Evolutionary conservation across 345 rosid genomes (phyloP), one percentile per base, ranked within the genome.

Genomic region (Erucastrum elatum): DNA sequence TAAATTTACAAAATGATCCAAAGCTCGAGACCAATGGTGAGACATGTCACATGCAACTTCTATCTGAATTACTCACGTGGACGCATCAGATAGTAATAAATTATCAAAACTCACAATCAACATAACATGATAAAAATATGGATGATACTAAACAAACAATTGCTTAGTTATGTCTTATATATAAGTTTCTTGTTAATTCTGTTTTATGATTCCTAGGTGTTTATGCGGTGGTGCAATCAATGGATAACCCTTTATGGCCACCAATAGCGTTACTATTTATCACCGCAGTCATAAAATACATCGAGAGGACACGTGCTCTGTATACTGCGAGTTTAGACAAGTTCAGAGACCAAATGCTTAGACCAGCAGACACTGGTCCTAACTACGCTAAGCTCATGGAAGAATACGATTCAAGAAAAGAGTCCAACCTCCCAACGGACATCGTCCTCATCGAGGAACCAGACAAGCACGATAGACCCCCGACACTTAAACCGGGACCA

Each of bases 271-370:
- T 77, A 0, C 53, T 86, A 64, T 77, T 88, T n/a, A 9, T 81
- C 1, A 80, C 67, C 2, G 94, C 88, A 29, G 49, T 78, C 13
- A 64, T 81, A n/a, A 88, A 86, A 33, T 87, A 77, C 58, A 77
- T 29, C 0, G 88, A 85, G 80, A 81, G 86, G 71, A 86, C 75
- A 17, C 73, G 79, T 46, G 81, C 79, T 30, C 79, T 89, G 3
- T 73, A 81, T 73, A 35, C 78, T 12, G 87, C 91, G 13, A 85
- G 87, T 65, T 53, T 61, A 4, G 72, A 82, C 26, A 71, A 77
- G 5, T 72, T 86, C 4, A 66, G 68, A 66, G 78, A 83, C 11
- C 55, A 82, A 39, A 66, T 80, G 81, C 79, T 75, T 17, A 4
- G 51, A 6, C 21, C 27, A 1, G 61, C 75, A 0, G 82, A 78